Evolutionary conservation across 2,329 filamentous ascomycete genomes (phyloP).

Genomic region (Paraconiothyrium sp.): DNA sequence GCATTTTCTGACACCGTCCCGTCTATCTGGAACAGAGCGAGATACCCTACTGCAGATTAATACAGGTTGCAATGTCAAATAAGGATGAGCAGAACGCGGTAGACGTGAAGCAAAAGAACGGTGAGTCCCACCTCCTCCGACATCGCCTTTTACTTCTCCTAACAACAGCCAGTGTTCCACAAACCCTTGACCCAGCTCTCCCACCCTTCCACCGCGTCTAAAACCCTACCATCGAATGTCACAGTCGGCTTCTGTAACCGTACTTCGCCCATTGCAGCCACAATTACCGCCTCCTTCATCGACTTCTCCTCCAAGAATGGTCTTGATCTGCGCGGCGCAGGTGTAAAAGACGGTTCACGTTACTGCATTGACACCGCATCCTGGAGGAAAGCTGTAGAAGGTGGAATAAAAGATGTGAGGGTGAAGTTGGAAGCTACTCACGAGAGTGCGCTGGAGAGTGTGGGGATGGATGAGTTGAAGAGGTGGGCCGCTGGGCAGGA

Average conservation of each 20-base stretch:
- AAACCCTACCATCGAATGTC: constrained; percentile 19
- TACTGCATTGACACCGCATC: constrained; percentile 67
- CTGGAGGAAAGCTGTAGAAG: constrained; percentile 60
- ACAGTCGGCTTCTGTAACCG: constrained; percentile 31
- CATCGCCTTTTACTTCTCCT: background rate
- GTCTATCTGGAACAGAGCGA: background rate
- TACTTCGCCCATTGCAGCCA: constrained; percentile 58
- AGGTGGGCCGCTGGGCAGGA: constrained; percentile 56
- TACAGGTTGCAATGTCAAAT: constrained; percentile 23
- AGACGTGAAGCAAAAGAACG: constrained; percentile 41
- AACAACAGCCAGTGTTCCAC: constrained; percentile 28
- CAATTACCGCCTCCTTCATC: constrained; percentile 67
- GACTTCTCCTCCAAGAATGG: constrained; percentile 66
- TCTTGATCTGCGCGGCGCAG: constrained; percentile 64
- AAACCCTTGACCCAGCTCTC: constrained; percentile 28
- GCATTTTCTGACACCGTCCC: background rate
- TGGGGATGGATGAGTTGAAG: constrained; percentile 59
- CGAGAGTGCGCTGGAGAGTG: constrained; percentile 58
- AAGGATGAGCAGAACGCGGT: constrained; percentile 34
- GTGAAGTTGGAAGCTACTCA: constrained; percentile 63
- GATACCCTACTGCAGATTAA: background rate
- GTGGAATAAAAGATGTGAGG: constrained; percentile 33
- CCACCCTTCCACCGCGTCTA: constrained; percentile 11
- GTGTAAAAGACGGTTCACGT: constrained; percentile 64
- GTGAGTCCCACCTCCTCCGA: constrained; percentile 15